phyloP scores from a whole-genome alignment of 495 filamentous ascomycete species.

The Aspergillus asperescens region DNA sequence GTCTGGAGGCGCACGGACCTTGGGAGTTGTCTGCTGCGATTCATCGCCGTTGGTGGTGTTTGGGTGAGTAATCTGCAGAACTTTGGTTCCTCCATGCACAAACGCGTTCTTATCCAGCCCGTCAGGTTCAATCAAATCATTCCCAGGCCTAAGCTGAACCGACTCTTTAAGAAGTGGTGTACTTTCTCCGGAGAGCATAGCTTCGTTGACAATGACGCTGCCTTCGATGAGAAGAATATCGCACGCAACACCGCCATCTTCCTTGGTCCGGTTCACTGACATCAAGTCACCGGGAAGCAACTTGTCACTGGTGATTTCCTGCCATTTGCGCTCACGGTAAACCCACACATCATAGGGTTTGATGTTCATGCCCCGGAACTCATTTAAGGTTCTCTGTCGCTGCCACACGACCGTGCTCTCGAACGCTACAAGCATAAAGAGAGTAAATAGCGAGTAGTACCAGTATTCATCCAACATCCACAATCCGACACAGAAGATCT shows the following conservation, averaged over 20 bases:
- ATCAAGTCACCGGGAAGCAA: slow-evolving; percentile 94
- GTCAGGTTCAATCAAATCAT: slow-evolving; percentile 82
- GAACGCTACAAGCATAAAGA: slow-evolving; percentile 96
- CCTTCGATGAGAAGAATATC: slow-evolving; percentile 95
- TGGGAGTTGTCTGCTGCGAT: slow-evolving; percentile 55
- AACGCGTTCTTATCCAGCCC: slow-evolving; percentile 95
- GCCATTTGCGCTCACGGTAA: slow-evolving; percentile 78
- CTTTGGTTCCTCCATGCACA: slow-evolving; percentile 94
- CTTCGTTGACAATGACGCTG: slow-evolving; percentile 96
- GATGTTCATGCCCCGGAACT: slow-evolving; percentile 99
- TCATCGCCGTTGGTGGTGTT: slow-evolving; percentile 63
- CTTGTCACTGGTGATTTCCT: slow-evolving; percentile 85
- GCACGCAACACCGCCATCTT: slow-evolving; percentile 94
- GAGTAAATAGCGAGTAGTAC: slow-evolving; percentile 98
- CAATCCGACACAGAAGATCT: slow-evolving; percentile 95
- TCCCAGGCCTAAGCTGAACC: slow-evolving; percentile 78
- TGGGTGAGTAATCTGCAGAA: slow-evolving; percentile 86
- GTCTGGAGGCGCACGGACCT: slow-evolving; percentile 73
- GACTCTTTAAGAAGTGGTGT: slow-evolving; percentile 96
- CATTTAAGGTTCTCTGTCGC: slow-evolving; percentile 89
- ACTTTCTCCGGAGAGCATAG: slow-evolving; percentile 97
- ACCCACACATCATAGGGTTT: slow-evolving; percentile 94
- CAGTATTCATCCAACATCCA: slow-evolving; percentile 99
- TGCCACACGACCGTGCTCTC: slow-evolving; percentile 99
- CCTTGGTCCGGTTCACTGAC: slow-evolving; percentile 90